phyloP scores from a whole-genome alignment of 2,329 filamentous ascomycete species.

The Phoma sp. region DNA sequence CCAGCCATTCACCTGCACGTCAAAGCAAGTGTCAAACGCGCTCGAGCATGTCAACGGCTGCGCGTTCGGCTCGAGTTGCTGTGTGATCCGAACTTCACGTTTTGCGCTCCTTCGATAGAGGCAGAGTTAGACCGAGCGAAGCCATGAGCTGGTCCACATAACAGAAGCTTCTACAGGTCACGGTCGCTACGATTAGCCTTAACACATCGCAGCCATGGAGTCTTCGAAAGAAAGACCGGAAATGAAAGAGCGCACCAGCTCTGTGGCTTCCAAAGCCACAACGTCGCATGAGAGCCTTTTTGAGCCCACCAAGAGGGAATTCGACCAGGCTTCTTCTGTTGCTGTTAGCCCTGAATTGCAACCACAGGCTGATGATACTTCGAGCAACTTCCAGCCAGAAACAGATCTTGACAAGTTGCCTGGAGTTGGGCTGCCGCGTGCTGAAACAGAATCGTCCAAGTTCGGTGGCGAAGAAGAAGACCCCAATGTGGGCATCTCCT shows the following conservation, averaged over 20 bases:
- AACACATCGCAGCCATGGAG: conserved; percentile 23
- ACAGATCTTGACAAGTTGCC: conserved; percentile 40
- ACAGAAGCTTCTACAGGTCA: neutral
- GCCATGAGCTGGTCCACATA: conserved; percentile 7
- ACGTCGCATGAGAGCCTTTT: conserved; percentile 35
- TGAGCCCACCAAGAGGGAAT: conserved; percentile 27
- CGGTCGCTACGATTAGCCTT: conserved; percentile 3
- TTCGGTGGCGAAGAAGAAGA: conserved; percentile 52
- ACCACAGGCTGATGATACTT: conserved; percentile 32
- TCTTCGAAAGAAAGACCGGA: conserved; percentile 27
- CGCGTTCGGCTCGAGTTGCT: neutral
- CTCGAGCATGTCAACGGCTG: neutral
- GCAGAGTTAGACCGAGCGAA: neutral
- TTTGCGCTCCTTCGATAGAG: neutral
- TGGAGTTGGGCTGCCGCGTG: conserved; percentile 31
- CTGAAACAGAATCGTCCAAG: conserved; percentile 40
- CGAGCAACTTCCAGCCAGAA: conserved; percentile 40
- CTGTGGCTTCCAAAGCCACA: conserved; percentile 28
- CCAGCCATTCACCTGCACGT: neutral
- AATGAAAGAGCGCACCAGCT: conserved; percentile 32
- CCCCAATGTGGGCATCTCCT: conserved; percentile 46
- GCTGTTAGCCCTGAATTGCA: conserved; percentile 31
- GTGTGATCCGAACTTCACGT: neutral
- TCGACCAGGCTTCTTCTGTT: conserved; percentile 35
- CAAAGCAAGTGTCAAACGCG: conserved; percentile 1